These are phyloP conservation scores for Saturnispora ahearnii DNA, from an alignment of 805 yeast genomes.

Conservation along the genomic window DNA sequence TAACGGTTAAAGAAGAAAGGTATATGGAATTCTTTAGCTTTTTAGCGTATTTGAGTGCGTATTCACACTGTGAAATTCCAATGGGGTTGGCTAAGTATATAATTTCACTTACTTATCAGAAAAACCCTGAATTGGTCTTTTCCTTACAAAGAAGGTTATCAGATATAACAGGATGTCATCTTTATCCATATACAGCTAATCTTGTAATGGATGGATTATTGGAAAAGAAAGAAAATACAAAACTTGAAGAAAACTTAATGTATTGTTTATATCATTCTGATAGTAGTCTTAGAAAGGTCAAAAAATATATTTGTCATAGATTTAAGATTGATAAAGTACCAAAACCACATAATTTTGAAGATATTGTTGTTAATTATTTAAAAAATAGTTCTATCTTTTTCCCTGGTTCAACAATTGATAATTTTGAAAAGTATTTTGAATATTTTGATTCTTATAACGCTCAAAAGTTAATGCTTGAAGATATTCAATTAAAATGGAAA, in stretches of 20 bases:
- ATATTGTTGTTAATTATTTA: background rate
- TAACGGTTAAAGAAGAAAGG: constrained; percentile 8
- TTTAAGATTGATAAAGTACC: background rate
- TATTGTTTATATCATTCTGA: background rate
- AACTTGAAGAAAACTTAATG: background rate
- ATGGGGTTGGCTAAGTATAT: background rate
- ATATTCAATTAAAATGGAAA: background rate
- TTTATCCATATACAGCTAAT: background rate
- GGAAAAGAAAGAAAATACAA: background rate
- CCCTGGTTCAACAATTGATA: constrained; percentile 6
- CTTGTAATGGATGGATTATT: background rate
- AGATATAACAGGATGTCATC: background rate
- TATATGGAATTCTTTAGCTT: constrained; percentile 8
- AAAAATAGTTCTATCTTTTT: constrained; percentile 1
- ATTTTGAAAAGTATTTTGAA: constrained; percentile 1
- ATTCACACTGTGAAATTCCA: constrained; percentile 9
- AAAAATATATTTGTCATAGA: background rate
- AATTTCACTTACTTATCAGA: background rate
- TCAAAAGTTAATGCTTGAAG: background rate
- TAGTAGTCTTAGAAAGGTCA: background rate
- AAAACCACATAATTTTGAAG: background rate
- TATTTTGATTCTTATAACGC: constrained; percentile 1
- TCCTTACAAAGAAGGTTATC: constrained; percentile 1
- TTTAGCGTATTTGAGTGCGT: background rate
- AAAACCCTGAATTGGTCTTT: background rate